Evolutionary conservation across 768 basidiomycete genomes (phyloP).

Genomic region (Amanita pseudoporphyria): DNA sequence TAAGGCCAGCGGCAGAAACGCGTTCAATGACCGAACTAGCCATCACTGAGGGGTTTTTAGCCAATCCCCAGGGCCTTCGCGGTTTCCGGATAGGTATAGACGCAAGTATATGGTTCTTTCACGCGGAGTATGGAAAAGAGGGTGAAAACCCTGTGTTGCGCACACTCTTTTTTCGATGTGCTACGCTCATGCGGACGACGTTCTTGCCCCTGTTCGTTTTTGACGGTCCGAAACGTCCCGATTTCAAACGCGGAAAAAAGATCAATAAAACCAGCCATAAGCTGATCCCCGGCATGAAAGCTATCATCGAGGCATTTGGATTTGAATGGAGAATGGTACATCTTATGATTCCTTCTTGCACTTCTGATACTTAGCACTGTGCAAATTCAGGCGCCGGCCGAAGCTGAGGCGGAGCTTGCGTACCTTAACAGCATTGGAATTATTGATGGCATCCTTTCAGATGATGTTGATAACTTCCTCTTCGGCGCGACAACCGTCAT

Average conservation of each 20-base stretch:
- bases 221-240: conserved; percentile 80
- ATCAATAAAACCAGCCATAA: conserved; percentile 53
- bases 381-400: conserved; percentile 69
- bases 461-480: conserved; percentile 89
- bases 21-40: too few species aligned
- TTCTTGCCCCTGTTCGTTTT: conserved; percentile 89
- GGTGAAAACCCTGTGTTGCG: conserved; percentile 85
- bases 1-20: conserved; percentile 48
- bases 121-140: conserved; percentile 62
- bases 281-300: conserved; percentile 68
- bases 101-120: conserved; percentile 80
- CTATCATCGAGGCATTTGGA: conserved; percentile 70
- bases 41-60: conserved; percentile 66
- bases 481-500: conserved; percentile 82
- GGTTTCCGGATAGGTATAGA: conserved; percentile 85
- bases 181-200: conserved; percentile 64
- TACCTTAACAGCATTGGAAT: conserved; percentile 72
- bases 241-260: conserved; percentile 69
- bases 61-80: conserved; percentile 51
- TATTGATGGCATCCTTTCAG: conserved; percentile 84
- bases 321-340: conserved; percentile 67
- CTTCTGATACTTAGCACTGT: conserved; percentile 17
- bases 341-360: conserved; percentile 8
- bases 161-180: conserved; percentile 78
- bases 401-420: conserved; percentile 92